A percentile compares a stretch with the other conserved stretches of the same genome.
Evolutionary conservation across 495 filamentous ascomycete genomes (phyloP).

Genomic region (Annulohypoxylon nitens): DNA sequence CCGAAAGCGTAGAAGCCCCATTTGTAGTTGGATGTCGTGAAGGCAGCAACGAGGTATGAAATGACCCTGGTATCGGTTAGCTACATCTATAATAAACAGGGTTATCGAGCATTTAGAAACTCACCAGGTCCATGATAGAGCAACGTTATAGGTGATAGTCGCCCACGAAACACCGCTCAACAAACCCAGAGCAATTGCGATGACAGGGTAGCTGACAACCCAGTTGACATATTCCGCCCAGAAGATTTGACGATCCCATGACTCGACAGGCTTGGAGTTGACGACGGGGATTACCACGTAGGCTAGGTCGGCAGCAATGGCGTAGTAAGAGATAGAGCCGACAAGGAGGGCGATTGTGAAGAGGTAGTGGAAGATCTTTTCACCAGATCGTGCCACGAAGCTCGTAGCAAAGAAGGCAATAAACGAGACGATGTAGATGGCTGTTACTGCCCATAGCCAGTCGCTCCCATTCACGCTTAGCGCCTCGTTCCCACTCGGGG

Average conservation of each 20-base stretch:
- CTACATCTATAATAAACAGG: no score
- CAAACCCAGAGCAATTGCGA: constrained; percentile 59
- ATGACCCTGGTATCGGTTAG: constrained; percentile 51
- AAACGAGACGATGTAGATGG: constrained; percentile 59
- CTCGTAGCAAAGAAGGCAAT: constrained; percentile 55
- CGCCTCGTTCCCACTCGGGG: constrained; percentile 53
- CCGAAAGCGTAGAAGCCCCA: constrained; percentile 66
- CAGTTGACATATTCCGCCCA: constrained; percentile 66
- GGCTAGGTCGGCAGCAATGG: constrained; percentile 60
- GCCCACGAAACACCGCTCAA: constrained; percentile 61
- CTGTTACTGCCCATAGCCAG: constrained; percentile 62
- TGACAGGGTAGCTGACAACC: constrained; percentile 60
- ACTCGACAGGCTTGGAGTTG: constrained; percentile 49
- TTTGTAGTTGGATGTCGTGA: constrained; percentile 62
- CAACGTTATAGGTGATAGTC: constrained; percentile 60
- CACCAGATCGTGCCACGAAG: constrained; percentile 57
- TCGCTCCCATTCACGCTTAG: constrained; percentile 61
- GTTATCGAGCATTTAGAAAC: no score
- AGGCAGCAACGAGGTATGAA: constrained; percentile 59
- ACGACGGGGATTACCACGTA: constrained; percentile 51
- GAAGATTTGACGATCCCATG: constrained; percentile 61
- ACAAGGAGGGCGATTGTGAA: constrained; percentile 63
- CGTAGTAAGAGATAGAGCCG: constrained; percentile 62
- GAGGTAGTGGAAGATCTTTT: constrained; percentile 68
- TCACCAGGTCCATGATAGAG: constrained; percentile 61